phyloP scores from a whole-genome alignment of 140 eudicot genomes.

The Stevia rebaudiana region DNA sequence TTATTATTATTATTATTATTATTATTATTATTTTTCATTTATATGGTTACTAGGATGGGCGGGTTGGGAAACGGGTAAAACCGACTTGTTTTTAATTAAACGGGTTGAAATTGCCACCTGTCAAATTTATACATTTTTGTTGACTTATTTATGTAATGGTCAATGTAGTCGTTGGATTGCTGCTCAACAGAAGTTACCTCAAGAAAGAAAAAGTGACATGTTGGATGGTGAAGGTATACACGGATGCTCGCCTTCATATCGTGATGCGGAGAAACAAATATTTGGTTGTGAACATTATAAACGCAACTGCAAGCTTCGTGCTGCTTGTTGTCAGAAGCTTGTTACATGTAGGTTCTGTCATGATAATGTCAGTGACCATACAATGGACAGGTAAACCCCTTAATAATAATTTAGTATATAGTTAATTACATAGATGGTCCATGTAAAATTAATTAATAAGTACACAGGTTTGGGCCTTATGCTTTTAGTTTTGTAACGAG shows the following conservation, averaged over 20 bases:
- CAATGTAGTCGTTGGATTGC: conserved; percentile 89
- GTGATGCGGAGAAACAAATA: conserved; percentile 66
- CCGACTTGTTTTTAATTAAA: background rate
- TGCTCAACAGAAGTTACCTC: conserved; percentile 82
- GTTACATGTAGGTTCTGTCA: conserved; percentile 91
- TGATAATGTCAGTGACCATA: conserved; percentile 98
- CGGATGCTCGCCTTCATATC: conserved; percentile 85
- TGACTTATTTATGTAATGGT: conserved; percentile 8
- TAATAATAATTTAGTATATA: background rate
- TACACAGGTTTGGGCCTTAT: too few species aligned
- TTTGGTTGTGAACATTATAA: conserved; percentile 99
- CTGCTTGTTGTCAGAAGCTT: conserved; percentile 94
- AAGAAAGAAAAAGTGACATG: conserved; percentile 52
- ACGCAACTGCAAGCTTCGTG: conserved; percentile 95
- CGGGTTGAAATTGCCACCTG: background rate
- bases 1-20: too few species aligned
- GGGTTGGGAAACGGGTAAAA: background rate
- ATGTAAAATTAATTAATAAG: too few species aligned
- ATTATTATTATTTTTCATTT: background rate
- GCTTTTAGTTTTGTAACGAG: too few species aligned
- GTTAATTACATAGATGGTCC: too few species aligned
- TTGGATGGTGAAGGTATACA: conserved; percentile 50
- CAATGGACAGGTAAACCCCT: conserved; percentile 77
- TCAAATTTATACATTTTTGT: background rate
- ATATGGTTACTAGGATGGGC: background rate